phyloP scores from a whole-genome alignment of 169 alveolate genomes.

The Cryptosporidium sp. region DNA sequence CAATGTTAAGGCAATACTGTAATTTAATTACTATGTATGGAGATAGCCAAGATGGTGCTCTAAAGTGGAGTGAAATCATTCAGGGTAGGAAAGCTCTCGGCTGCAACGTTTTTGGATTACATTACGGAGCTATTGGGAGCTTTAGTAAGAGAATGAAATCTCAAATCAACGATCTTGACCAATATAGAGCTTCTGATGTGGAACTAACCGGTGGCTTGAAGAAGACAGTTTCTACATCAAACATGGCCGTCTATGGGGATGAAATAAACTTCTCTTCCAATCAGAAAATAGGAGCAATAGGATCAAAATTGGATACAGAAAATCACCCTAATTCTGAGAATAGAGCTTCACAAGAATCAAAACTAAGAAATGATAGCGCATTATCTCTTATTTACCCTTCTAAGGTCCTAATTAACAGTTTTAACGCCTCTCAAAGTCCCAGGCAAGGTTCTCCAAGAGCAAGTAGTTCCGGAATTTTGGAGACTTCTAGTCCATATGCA shows the following conservation, averaged over 20 bases:
- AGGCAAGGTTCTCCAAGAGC: conserved; percentile 41
- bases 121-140: conserved; percentile 10
- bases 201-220: not conserved
- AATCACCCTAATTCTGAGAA: not conserved
- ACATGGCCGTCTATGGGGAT: not conserved
- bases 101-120: conserved; percentile 79
- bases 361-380: conserved; percentile 37
- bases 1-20: conserved; percentile 85
- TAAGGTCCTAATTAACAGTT: conserved; percentile 36
- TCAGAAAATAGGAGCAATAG: not conserved
- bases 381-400: conserved; percentile 68
- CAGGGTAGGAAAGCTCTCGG: conserved; percentile 82
- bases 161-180: conserved; percentile 41
- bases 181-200: conserved; percentile 15
- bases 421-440: conserved; percentile 16
- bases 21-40: conserved; percentile 89
- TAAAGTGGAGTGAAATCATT: conserved; percentile 82
- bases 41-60: conserved; percentile 85
- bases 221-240: not conserved
- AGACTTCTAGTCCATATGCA: conserved; percentile 59
- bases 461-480: conserved; percentile 62
- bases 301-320: not conserved
- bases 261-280: not conserved
- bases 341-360: not conserved
- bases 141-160: not conserved